Percentiles rank a stretch among this genome's conserved stretches.
phyloP scores from a whole-genome alignment of 139 green algal species.

The Chlamydomonas urium region DNA sequence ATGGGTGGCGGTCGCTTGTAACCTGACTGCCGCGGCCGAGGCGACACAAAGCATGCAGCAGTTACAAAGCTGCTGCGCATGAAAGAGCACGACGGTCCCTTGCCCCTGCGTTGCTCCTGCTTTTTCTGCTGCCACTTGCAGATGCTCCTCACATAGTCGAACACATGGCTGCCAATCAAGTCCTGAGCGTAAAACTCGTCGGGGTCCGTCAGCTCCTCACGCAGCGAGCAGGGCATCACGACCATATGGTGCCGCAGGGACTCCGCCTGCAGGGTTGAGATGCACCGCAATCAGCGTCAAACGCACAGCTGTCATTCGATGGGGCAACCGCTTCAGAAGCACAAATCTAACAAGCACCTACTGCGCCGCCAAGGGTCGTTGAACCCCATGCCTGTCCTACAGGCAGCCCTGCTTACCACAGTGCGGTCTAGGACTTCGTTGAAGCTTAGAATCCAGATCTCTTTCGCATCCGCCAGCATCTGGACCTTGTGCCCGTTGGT shows the following conservation, averaged over 20 bases:
- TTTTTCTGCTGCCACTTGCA: neutral
- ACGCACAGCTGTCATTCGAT: neutral
- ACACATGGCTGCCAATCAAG: conserved; percentile 25
- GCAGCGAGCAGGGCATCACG: conserved; percentile 6
- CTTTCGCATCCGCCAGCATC: conserved; percentile 15
- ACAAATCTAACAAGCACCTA: too few relatives aligned
- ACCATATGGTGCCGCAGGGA: conserved; percentile 18
- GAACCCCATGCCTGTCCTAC: neutral
- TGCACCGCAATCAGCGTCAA: neutral
- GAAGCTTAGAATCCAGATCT: conserved; percentile 31
- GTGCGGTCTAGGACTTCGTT: conserved; percentile 16
- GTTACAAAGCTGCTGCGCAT: neutral
- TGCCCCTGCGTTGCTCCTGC: neutral
- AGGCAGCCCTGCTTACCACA: conserved; percentile 5
- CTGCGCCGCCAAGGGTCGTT: neutral
- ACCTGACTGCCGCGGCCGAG: neutral
- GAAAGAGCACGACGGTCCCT: neutral
- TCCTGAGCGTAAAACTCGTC: conserved; percentile 45
- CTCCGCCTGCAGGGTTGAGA: conserved; percentile 19
- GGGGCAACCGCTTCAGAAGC: neutral
- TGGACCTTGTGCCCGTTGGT: conserved; percentile 18
- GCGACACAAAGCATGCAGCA: neutral
- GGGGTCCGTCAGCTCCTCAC: conserved; percentile 21
- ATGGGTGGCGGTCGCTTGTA: neutral
- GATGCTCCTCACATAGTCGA: conserved; percentile 10